Percentiles rank a stretch among this genome's conserved stretches.
Conservation (phyloP, 2,329 filamentous ascomycete genomes). For the Talaromyces atroroseus region DNA sequence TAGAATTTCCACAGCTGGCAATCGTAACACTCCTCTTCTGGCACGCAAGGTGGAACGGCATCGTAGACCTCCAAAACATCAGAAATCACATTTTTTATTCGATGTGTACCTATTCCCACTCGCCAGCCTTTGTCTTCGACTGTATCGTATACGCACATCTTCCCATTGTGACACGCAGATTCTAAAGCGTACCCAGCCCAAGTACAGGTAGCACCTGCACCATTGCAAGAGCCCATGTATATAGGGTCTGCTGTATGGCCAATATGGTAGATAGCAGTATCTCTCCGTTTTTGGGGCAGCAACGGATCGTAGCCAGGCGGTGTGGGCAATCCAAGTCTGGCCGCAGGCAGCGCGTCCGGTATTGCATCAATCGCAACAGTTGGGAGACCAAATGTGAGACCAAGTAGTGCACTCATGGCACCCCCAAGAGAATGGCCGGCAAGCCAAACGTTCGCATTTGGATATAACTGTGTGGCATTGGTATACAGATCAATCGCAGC, state of each 20-base stretch:
- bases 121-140: constrained; percentile 89
- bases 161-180: constrained; percentile 82
- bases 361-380: constrained; percentile 91
- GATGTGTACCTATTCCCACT: constrained; percentile 84
- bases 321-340: constrained; percentile 74
- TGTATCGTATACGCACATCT: constrained; percentile 86
- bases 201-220: constrained; percentile 80
- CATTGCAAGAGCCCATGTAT: constrained; percentile 89
- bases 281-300: constrained; percentile 63
- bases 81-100: constrained; percentile 79
- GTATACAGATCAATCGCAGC: constrained; percentile 84
- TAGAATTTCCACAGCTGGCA: constrained; percentile 94
- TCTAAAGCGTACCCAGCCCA: constrained; percentile 92
- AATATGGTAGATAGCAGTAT: constrained; percentile 81
- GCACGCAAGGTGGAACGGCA: constrained; percentile 67
- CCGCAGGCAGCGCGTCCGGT: constrained; percentile 80
- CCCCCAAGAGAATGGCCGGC: constrained; percentile 90
- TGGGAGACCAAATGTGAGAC: constrained; percentile 83
- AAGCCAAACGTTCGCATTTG: constrained; percentile 78
- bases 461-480: constrained; percentile 86
- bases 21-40: constrained; percentile 76
- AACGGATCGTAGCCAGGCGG: constrained; percentile 72
- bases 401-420: constrained; percentile 79
- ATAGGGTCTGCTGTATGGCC: constrained; percentile 95
- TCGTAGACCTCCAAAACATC: constrained; percentile 84